These are phyloP conservation scores for Arthrobotrys megalospora DNA, from an alignment of 2,329 filamentous ascomycete species.

Conservation along the genomic window DNA sequence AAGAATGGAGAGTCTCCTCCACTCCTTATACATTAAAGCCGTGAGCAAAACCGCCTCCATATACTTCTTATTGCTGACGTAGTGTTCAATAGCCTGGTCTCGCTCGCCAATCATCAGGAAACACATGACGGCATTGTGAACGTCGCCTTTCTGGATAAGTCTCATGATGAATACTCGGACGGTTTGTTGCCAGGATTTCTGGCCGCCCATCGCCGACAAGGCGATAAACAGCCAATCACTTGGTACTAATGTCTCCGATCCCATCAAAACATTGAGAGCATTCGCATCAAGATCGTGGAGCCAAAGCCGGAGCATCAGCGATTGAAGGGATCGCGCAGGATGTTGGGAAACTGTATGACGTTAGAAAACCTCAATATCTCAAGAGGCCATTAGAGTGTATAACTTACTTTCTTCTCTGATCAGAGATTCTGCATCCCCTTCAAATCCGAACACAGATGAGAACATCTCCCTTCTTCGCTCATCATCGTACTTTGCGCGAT, in stretches of 20 bases:
- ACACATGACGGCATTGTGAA: slow-evolving; percentile 92
- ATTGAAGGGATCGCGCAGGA: slow-evolving; percentile 69
- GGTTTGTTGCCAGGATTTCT: slow-evolving; percentile 87
- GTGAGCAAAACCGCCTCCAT: slow-evolving; percentile 94
- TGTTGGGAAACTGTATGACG: slow-evolving; percentile 43
- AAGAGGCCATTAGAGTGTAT: neutral
- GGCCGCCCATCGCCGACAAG: slow-evolving; percentile 85
- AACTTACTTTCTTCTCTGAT: slow-evolving; percentile 82
- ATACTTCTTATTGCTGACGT: slow-evolving; percentile 89
- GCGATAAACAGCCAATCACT: slow-evolving; percentile 98
- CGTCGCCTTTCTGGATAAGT: slow-evolving; percentile 87
- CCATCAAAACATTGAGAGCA: slow-evolving; percentile 80
- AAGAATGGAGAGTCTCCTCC: slow-evolving; percentile 89
- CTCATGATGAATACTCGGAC: slow-evolving; percentile 92
- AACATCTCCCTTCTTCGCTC: slow-evolving; percentile 92
- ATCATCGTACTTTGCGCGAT: slow-evolving; percentile 69
- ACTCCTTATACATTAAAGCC: slow-evolving; percentile 88
- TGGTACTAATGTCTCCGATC: slow-evolving; percentile 87
- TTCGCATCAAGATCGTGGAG: slow-evolving; percentile 87
- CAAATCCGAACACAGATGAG: slow-evolving; percentile 94
- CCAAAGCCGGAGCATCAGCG: slow-evolving; percentile 92
- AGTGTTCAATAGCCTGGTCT: slow-evolving; percentile 96
- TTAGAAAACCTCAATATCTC: neutral
- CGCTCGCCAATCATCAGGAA: slow-evolving; percentile 92
- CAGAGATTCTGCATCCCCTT: slow-evolving; percentile 83